These are phyloP conservation scores for Aspergillus ochraceus DNA, from an alignment of 2,329 filamentous ascomycete genomes.

Conservation along the genomic window DNA sequence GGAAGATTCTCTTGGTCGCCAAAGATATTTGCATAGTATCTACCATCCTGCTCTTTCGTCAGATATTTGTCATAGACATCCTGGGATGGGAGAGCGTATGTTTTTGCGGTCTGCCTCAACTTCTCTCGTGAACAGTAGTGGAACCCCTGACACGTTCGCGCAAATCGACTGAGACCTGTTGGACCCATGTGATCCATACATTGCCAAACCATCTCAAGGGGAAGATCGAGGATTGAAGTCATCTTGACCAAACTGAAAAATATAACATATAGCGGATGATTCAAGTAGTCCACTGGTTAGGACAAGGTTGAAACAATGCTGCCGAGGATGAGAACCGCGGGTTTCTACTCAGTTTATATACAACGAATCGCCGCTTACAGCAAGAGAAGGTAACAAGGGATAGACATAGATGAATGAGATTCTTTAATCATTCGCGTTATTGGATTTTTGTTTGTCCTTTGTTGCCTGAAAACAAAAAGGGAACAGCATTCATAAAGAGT, in stretches of 20 bases:
- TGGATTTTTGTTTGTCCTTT: no score
- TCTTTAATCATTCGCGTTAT: not conserved
- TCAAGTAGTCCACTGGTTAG: no score
- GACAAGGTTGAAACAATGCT: no score
- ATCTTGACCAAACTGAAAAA: not conserved
- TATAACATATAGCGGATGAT: not conserved
- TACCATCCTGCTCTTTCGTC: not conserved
- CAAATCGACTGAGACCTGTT: not conserved
- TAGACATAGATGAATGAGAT: not conserved
- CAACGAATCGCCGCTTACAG: no score
- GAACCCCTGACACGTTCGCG: not conserved
- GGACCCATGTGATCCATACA: not conserved
- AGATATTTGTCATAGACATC: not conserved
- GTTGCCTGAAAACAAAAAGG: no score
- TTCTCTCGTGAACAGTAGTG: not conserved
- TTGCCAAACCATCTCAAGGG: not conserved
- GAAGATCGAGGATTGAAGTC: not conserved
- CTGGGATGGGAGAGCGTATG: not conserved
- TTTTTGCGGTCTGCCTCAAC: not conserved
- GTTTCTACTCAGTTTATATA: no score
- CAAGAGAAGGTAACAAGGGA: not conserved
- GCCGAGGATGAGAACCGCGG: no score
- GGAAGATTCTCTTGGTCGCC: not conserved
- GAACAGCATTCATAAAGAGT: not conserved
- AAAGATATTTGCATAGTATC: not conserved